These are phyloP conservation scores for Candida maesae DNA, from an alignment of 805 yeast species.

Conservation along the genomic window DNA sequence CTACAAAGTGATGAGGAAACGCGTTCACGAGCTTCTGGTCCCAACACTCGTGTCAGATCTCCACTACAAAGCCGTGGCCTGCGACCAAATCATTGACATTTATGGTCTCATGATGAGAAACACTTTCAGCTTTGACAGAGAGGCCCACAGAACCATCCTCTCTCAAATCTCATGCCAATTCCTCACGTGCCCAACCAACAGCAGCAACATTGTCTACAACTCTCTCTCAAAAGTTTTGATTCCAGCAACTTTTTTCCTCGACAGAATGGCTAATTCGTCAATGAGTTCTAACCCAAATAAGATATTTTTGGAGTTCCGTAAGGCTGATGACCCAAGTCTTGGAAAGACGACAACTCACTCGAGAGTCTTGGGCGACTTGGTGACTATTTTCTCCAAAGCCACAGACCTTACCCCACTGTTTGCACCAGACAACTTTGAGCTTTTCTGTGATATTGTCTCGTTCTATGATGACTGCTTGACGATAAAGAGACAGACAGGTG, in stretches of 20 bases:
- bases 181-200: slow-evolving; percentile 84
- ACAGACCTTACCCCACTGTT: slow-evolving; percentile 31
- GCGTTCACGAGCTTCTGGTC: slow-evolving; percentile 44
- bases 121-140: slow-evolving; percentile 68
- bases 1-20: slow-evolving; percentile 47
- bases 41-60: slow-evolving; percentile 54
- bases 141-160: slow-evolving; percentile 79
- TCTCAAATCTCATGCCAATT: slow-evolving; percentile 76
- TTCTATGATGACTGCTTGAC: slow-evolving; percentile 58
- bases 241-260: slow-evolving; percentile 8
- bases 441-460: slow-evolving; percentile 30
- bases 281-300: not conserved
- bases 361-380: slow-evolving; percentile 16
- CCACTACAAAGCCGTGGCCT: slow-evolving; percentile 42
- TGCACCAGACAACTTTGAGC: slow-evolving; percentile 27
- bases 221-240: slow-evolving; percentile 7
- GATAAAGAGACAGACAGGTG: slow-evolving; percentile 57
- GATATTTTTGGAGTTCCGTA: slow-evolving; percentile 26
- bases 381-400: slow-evolving; percentile 27
- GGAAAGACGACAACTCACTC: slow-evolving; percentile 13
- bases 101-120: slow-evolving; percentile 48
- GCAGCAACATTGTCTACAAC: slow-evolving; percentile 42
- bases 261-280: slow-evolving; percentile 2
- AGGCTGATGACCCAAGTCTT: slow-evolving; percentile 30
- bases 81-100: slow-evolving; percentile 50